Evolutionary conservation across 352 stramenopile genomes (phyloP).

Genomic region (Pelagophyceae sp.): DNA sequence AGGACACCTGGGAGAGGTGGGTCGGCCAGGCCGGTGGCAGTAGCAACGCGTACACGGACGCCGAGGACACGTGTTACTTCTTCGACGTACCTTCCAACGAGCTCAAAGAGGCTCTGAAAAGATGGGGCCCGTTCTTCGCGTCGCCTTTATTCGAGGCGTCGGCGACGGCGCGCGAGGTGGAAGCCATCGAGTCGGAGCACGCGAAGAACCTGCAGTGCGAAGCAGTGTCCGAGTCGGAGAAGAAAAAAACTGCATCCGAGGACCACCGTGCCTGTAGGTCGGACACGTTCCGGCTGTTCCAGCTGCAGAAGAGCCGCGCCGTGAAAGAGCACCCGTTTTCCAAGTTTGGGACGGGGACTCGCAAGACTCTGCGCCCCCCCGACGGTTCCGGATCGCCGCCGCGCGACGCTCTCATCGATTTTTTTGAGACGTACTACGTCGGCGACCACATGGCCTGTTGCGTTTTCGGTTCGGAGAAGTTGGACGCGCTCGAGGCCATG

Average conservation of each 20-base stretch:
- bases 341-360: constrained; percentile 79
- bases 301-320: constrained; percentile 52
- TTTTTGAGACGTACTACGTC: constrained; percentile 67
- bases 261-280: too few species aligned
- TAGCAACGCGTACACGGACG: constrained; percentile 90
- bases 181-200: constrained; percentile 92
- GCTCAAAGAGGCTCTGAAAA: constrained; percentile 80
- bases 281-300: constrained; percentile 66
- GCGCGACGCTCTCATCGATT: constrained; percentile 50
- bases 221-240: too few species aligned
- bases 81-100: constrained; percentile 58
- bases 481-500: constrained; percentile 66
- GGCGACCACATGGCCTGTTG: constrained; percentile 69
- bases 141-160: constrained; percentile 80
- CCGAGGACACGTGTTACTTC: constrained; percentile 92
- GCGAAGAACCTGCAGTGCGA: constrained; percentile 93
- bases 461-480: constrained; percentile 66
- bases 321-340: constrained; percentile 61
- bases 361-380: constrained; percentile 49
- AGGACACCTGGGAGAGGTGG: constrained; percentile 84
- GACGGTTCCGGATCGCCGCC: background rate
- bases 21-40: constrained; percentile 75
- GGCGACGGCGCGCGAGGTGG: constrained; percentile 81
- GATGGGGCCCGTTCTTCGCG: constrained; percentile 91
- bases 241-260: too few species aligned